Percentiles rank a stretch among this genome's conserved stretches.
phyloP scores from a whole-genome alignment of 768 basidiomycete genomes.

The Boletus sp. region DNA sequence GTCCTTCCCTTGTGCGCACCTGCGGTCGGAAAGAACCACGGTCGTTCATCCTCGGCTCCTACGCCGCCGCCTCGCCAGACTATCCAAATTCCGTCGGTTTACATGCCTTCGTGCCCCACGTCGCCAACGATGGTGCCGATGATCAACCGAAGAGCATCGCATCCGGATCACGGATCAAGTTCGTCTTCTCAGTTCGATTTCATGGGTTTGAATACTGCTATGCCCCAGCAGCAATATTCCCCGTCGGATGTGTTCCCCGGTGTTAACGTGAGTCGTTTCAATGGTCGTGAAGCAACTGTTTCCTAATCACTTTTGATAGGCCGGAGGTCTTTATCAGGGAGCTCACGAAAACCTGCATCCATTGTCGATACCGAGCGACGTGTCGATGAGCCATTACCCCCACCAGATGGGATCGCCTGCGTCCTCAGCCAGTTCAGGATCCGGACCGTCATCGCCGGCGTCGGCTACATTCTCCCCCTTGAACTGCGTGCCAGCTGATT shows the following conservation, averaged over 20 bases:
- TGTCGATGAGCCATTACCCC: constrained; percentile 39
- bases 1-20: constrained; percentile 39
- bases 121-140: constrained; percentile 55
- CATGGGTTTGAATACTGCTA: constrained; percentile 44
- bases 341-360: constrained; percentile 46
- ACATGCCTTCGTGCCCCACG: constrained; percentile 61
- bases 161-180: constrained; percentile 47
- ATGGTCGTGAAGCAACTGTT: constrained; percentile 6
- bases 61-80: constrained; percentile 67
- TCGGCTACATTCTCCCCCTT: constrained; percentile 50
- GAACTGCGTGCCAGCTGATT: constrained; percentile 15
- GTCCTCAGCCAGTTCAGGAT: constrained; percentile 46
- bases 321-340: constrained; percentile 48
- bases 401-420: constrained; percentile 50
- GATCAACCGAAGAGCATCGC: constrained; percentile 60
- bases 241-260: constrained; percentile 27
- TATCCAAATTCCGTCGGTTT: constrained; percentile 66
- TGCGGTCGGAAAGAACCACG: constrained; percentile 41
- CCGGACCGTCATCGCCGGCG: constrained; percentile 52
- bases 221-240: constrained; percentile 40
- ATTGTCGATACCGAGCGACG: constrained; percentile 42
- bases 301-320: constrained; percentile 30
- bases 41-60: constrained; percentile 56
- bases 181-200: constrained; percentile 53
- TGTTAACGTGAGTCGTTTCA: constrained; percentile 40